A percentile compares a stretch with the other conserved stretches of the same genome.
phyloP scores from a whole-genome alignment of 352 stramenopile genomes.

The Phytophthora idaei region DNA sequence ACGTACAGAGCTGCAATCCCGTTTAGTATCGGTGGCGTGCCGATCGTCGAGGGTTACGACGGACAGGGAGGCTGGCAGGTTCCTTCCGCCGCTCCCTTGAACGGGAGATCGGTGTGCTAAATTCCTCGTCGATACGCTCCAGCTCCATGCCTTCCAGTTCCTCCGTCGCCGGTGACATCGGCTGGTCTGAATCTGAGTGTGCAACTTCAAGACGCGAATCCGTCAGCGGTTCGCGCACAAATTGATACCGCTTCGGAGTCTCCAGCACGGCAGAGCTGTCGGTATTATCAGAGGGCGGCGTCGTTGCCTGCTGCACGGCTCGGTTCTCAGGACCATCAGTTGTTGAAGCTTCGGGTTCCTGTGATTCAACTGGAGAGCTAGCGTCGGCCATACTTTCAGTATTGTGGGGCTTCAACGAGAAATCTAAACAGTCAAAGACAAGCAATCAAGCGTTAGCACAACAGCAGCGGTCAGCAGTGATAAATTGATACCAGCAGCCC shows the following conservation, averaged over 20 bases:
- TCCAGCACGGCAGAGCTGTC: conserved; percentile 41
- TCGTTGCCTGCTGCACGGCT: conserved; percentile 37
- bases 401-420: conserved; percentile 48
- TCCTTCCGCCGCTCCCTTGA: conserved; percentile 63
- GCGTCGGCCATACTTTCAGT: conserved; percentile 27
- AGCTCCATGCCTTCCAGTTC: conserved; percentile 77
- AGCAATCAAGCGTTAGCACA: conserved; percentile 7
- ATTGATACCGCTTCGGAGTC: conserved; percentile 81
- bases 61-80: conserved; percentile 59
- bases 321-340: conserved; percentile 29
- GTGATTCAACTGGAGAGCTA: conserved; percentile 25
- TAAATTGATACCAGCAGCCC: background rate
- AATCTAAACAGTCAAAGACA: conserved; percentile 31
- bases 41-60: conserved; percentile 76
- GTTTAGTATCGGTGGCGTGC: conserved; percentile 72
- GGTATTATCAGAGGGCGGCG: conserved; percentile 37
- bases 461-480: background rate
- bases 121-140: conserved; percentile 83
- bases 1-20: conserved; percentile 11
- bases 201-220: conserved; percentile 57
- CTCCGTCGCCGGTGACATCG: conserved; percentile 59
- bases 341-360: conserved; percentile 28
- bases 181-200: conserved; percentile 30
- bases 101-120: conserved; percentile 70
- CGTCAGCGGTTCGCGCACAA: conserved; percentile 70